Percentiles rank a stretch among this genome's conserved stretches.
These are phyloP conservation scores for Leccinum boreale DNA, from an alignment of 768 basidiomycete genomes.

Conservation along the genomic window DNA sequence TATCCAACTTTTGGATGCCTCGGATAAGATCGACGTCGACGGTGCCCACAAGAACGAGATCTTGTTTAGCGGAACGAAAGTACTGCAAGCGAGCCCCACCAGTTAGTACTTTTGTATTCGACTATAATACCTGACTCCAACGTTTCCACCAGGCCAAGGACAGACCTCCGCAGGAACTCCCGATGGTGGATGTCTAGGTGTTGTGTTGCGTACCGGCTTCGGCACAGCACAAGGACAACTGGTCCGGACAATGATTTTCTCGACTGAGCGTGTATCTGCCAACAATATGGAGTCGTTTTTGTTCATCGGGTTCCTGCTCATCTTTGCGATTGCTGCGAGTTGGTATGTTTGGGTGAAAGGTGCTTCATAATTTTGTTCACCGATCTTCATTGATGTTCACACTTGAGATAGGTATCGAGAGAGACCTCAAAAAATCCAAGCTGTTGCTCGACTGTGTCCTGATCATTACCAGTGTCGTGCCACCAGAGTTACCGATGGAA, in stretches of 20 bases:
- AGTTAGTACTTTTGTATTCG: conserved; percentile 29
- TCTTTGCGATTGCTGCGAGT: conserved; percentile 96
- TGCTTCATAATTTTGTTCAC: conserved; percentile 29
- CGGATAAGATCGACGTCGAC: conserved; percentile 81
- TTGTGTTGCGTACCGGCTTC: conserved; percentile 94
- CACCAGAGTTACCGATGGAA: conserved; percentile 98
- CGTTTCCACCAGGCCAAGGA: conserved; percentile 22
- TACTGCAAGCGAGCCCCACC: conserved; percentile 68
- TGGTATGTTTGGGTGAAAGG: conserved; percentile 99
- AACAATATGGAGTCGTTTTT: conserved; percentile 95
- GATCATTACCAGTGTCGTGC: conserved; percentile 96
- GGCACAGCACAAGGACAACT: conserved; percentile 97
- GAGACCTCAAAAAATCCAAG: conserved; percentile 92
- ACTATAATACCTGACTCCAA: background rate
- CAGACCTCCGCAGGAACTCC: conserved; percentile 61
- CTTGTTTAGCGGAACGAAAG: conserved; percentile 96
- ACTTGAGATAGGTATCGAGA: conserved; percentile 67
- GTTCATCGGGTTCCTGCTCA: conserved; percentile 96
- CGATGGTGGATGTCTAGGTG: conserved; percentile 88
- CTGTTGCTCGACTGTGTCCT: conserved; percentile 92
- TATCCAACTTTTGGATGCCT: conserved; percentile 74
- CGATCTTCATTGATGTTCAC: conserved; percentile 2
- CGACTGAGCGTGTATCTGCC: conserved; percentile 92
- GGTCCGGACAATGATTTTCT: conserved; percentile 98
- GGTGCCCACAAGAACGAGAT: conserved; percentile 83